Base-by-base conservation (phyloP, 257 asterid species). In the Solanum dulcamara region DNA sequence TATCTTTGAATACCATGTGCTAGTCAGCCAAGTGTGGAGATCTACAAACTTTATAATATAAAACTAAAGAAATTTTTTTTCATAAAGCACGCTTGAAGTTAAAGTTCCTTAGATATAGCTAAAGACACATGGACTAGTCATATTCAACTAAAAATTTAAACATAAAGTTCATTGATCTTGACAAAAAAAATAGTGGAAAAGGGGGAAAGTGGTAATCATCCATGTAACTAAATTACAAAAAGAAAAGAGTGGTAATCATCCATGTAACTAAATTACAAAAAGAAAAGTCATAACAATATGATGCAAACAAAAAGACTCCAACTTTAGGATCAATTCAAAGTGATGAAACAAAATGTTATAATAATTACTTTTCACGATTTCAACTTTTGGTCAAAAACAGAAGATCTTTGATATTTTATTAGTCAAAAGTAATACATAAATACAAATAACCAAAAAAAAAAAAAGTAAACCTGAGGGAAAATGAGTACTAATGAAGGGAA, bases 1-100 rank as follows among this genome's bases (percentile, higher is more conserved):
- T 79, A 66, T 91, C 88, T 87, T 35, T 86, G 85, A 86, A 79
- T 87, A 90, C 84, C 97, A 93, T 91, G 98, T 94, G 95, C 90
- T 71, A 55, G 85, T 84, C 88, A 72, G 86, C 89, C 87, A 84
- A 87, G 90, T 85, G 89, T 86, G 84, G 91, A 91, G 93, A 91
- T 90, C 92, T 90, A 79, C 85, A 75, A 85, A 83, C 87, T 71
- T 87, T 35, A 75, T 86, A 88, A 85, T 90, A 83, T 64, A 86
- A 88, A 85, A 83, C 17, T 12, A 85, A 79, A 68, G 28, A 51
- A n/a, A n/a, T n/a, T n/a, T n/a, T n/a, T n/a, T n/a, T n/a, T 68
- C 50, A 74, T 51, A 88, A 84, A 83, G 89, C 22, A 81, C 74
- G 86, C 71, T 86, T 90, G 88, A 88, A 88, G 90, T 79, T 88